Evolutionary conservation across 345 rosid genomes (phyloP).

Genomic region (Aquilaria sinensis): DNA sequence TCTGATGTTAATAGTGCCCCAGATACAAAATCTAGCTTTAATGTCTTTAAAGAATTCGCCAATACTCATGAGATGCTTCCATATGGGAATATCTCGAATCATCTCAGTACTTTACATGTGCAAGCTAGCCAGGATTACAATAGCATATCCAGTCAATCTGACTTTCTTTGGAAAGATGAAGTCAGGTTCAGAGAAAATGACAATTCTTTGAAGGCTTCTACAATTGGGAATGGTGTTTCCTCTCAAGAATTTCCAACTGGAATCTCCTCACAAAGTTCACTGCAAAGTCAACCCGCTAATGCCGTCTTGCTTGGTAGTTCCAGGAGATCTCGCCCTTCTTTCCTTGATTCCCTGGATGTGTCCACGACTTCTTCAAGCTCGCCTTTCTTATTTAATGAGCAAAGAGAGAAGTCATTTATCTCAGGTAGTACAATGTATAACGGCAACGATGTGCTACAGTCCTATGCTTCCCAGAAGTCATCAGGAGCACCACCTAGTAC

Average conservation of each 20-base stretch:
- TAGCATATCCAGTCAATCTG: slow-evolving; percentile 20
- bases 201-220: slow-evolving; percentile 22
- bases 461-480: slow-evolving; percentile 25
- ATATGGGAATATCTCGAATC: no score
- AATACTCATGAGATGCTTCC: slow-evolving; percentile 19
- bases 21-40: slow-evolving; percentile 24
- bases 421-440: no score
- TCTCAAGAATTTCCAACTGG: slow-evolving; percentile 18
- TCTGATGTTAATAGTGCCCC: neutral
- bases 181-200: slow-evolving; percentile 30
- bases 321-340: slow-evolving; percentile 76
- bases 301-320: slow-evolving; percentile 22
- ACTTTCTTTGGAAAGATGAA: slow-evolving; percentile 21
- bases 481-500: slow-evolving; percentile 4
- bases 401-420: no score
- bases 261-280: slow-evolving; percentile 23
- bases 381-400: slow-evolving; percentile 5
- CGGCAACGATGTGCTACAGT: slow-evolving; percentile 14
- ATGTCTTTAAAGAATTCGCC: slow-evolving; percentile 22
- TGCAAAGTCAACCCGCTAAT: slow-evolving; percentile 24
- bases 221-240: slow-evolving; percentile 10
- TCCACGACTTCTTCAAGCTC: slow-evolving; percentile 38
- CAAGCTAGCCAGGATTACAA: slow-evolving; percentile 21
- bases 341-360: slow-evolving; percentile 78
- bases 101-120: slow-evolving; percentile 12